Conservation (phyloP, 768 basidiomycete species). For the Pisolithus marmoratus region DNA sequence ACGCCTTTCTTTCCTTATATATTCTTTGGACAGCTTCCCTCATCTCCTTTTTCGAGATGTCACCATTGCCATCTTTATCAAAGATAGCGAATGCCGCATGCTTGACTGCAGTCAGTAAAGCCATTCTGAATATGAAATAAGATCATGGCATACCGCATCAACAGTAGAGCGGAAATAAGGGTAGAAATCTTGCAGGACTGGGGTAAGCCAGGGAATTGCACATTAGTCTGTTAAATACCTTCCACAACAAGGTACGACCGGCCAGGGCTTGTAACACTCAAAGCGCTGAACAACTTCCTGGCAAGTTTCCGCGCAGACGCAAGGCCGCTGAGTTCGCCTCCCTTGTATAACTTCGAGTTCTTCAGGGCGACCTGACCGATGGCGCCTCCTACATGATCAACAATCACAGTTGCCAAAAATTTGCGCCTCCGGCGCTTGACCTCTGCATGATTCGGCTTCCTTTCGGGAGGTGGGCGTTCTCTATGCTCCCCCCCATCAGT, state of each 20-base stretch:
- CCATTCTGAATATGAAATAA: neutral
- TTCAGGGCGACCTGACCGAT: conserved; percentile 70
- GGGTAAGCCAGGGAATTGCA: neutral
- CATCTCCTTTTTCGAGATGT: conserved; percentile 75
- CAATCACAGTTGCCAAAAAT: conserved; percentile 59
- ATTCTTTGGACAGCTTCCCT: conserved; percentile 77
- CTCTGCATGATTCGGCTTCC: conserved; percentile 22
- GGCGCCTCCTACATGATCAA: conserved; percentile 60
- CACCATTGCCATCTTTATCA: conserved; percentile 80
- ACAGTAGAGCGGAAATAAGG: conserved; percentile 67
- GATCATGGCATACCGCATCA: conserved; percentile 50
- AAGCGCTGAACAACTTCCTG: conserved; percentile 56
- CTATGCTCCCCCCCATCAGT: conserved; percentile 9
- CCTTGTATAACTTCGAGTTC: conserved; percentile 53
- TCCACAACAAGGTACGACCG: conserved; percentile 61
- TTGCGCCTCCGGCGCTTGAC: conserved; percentile 40
- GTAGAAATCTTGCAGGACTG: conserved; percentile 52
- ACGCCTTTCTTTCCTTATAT: conserved; percentile 69
- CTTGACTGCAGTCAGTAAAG: conserved; percentile 28
- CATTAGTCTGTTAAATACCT: conserved; percentile 34
- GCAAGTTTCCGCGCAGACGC: conserved; percentile 64
- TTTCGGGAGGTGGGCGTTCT: conserved; percentile 6
- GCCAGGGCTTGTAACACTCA: conserved; percentile 56
- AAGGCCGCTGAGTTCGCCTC: conserved; percentile 48
- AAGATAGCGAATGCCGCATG: conserved; percentile 66